Base-by-base conservation (phyloP, 2,329 filamentous ascomycete species). In the Nemania diffusa region DNA sequence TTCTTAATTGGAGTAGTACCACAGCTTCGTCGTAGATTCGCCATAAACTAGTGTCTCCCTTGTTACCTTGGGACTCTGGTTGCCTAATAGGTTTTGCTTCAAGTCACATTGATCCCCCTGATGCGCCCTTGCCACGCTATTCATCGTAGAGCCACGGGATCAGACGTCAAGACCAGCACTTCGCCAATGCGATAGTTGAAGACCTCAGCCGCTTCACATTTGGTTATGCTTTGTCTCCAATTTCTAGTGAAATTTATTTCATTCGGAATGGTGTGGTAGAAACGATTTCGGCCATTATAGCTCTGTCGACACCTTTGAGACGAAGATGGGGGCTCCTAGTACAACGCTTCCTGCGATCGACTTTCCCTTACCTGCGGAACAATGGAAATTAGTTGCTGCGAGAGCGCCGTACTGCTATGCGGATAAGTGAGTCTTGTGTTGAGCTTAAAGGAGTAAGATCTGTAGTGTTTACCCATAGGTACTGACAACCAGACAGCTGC, bases 371-470 rank as follows among this genome's bases (percentile, higher is more conserved):
- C 15, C 26, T 20, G 17, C 13, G n/a, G 17, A 53, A 52, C 34
- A 57, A 26, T 46, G 9, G 17, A 59, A 59, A 6, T 15, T 13
- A 27, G 3, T 55, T 17, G 34, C n/a, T 22, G 2, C 20, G 17
- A 64, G 56, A 50, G 37, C 37, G 22, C 55, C 27, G 17, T 48
- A 34, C 9, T 60, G 56, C 34, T 40, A 13, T 24, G 62, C 62
- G 34, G 62, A 64, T 22, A 64, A 64, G 62, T 60, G 11, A 48
- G 62, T 48, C n/a, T 9, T n/a, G 24, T n/a, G 4, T 9, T 17
- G 4, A 3, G n/a, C 5, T 15, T 13, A 17, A n/a, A 29, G 7
- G 11, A 34, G n/a, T n/a, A 40, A 17, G 29, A 27, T n/a, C 24
- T 3, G 8, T 6, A 26, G 5, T 34, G 44, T 13, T 20, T 27